A percentile compares a stretch with the other conserved stretches of the same genome.
Evolutionary conservation across 495 filamentous ascomycete genomes (phyloP).

Genomic region (Poronia punctata): DNA sequence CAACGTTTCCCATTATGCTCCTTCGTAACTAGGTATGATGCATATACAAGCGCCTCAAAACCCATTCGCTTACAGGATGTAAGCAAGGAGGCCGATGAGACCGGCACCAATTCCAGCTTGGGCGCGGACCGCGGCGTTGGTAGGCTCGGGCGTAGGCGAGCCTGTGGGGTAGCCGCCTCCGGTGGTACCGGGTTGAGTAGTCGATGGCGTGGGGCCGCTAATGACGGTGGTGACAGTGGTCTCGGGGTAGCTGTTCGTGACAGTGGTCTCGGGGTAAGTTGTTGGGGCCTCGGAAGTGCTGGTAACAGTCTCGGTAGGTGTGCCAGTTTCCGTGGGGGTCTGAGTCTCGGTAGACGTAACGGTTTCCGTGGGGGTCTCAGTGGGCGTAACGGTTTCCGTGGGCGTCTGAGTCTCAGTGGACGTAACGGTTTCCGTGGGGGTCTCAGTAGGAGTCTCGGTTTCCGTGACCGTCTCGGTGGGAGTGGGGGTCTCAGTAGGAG

Average conservation of each 20-base stretch:
- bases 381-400: not conserved
- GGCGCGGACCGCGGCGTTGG: constrained; percentile 7
- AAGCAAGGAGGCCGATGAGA: constrained; percentile 15
- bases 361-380: not conserved
- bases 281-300: constrained; percentile 2
- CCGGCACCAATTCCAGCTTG: constrained; percentile 15
- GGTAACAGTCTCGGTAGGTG: not conserved
- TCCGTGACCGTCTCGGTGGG: not conserved
- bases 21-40: no score
- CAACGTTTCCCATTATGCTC: no score
- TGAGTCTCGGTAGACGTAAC: no score
- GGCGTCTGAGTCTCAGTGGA: constrained; percentile 1
- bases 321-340: not conserved
- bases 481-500: not conserved
- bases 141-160: constrained; percentile 6
- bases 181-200: no score
- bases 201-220: no score
- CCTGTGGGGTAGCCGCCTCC: no score
- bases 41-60: not conserved
- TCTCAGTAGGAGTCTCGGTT: constrained; percentile 1
- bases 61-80: constrained; percentile 16
- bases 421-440: not conserved
- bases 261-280: constrained; percentile 1
- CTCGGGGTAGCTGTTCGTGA: constrained; percentile 5
- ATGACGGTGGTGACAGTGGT: not conserved